Base-by-base conservation (phyloP, 1,284 basidiomycete species). In the Irpex sp. region DNA sequence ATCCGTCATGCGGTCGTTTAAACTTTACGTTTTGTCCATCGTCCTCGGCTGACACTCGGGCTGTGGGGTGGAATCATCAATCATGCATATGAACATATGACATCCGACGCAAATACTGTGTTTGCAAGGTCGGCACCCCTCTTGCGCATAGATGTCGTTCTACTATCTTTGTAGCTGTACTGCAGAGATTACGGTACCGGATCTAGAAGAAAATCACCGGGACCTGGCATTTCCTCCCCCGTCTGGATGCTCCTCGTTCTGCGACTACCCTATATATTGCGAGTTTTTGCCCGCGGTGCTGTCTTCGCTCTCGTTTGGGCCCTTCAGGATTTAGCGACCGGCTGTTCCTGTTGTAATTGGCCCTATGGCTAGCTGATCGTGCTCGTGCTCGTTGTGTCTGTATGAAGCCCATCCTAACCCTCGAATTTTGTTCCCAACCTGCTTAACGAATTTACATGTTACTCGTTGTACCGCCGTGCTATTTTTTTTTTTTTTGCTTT, bases 201-300 rank as follows among this genome's bases (percentile, higher is more conserved):
- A 26, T n/a, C n/a, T n/a, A 26, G 26, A 26, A 26, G 26, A 26
- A 26, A 26, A 26, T 26, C 3, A 26, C 26, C 26, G 26, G 26
- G 26, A 26, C 26, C 26, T 26, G 26, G 26, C 26, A 26, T 2
- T 26, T 26, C 13, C 26, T 40, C 37, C 40, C 37, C 44, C 17
- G 11, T 40, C 19, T 37, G n/a, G 37, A 40, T 15, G 9, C 26
- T 58, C 34, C 13, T 56, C 4, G 54, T 56, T 31, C 19, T 19
- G 37, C n/a, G 34, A 31, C 37, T 44, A 15, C 19, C 37, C 11
- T 60, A 60, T 60, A 26, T 60, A 60, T 60, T 60, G 58, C 49
- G 52, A 54, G 58, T 49, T 17, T 51, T 5, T 5, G 21, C 15
- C 40, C 5, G 19, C 15, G 1, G 15, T 5, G 9, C 21, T 40